Evolutionary conservation across 2,329 filamentous ascomycete genomes (phyloP).

Genomic region (Didymella segeticola): DNA sequence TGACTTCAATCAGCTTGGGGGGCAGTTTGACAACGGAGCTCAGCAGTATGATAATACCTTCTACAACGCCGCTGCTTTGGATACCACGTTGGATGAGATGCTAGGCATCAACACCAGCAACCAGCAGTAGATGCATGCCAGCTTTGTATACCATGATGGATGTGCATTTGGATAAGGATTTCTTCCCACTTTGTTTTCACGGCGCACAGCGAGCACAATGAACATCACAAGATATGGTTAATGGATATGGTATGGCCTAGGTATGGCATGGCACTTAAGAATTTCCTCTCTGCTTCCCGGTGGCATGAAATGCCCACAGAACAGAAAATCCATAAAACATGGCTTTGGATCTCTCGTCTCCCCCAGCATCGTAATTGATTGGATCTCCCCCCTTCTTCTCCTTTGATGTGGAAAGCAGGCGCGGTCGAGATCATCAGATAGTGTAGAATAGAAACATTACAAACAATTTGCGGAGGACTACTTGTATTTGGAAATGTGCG

Average conservation of each 20-base stretch:
- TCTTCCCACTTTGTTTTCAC: slow-evolving; percentile 21
- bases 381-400: slow-evolving; percentile 45
- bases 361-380: slow-evolving; percentile 32
- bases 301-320: slow-evolving; percentile 25
- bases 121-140: slow-evolving; percentile 27
- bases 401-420: slow-evolving; percentile 26
- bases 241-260: slow-evolving; percentile 11
- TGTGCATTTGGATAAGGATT: slow-evolving; percentile 31
- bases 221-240: slow-evolving; percentile 24
- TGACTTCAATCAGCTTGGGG: slow-evolving; percentile 49
- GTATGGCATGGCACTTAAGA: slow-evolving; percentile 23
- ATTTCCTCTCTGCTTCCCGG: slow-evolving; percentile 28
- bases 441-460: slow-evolving; percentile 35
- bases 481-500: background rate
- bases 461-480: slow-evolving; percentile 26
- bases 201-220: slow-evolving; percentile 24
- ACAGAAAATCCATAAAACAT: slow-evolving; percentile 48
- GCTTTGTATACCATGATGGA: slow-evolving; percentile 27
- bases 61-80: slow-evolving; percentile 19
- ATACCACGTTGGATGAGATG: slow-evolving; percentile 42
- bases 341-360: slow-evolving; percentile 33
- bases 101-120: slow-evolving; percentile 30
- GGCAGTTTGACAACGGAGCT: slow-evolving; percentile 34
- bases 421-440: slow-evolving; percentile 46
- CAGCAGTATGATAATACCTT: slow-evolving; percentile 40